A percentile compares a stretch with the other conserved stretches of the same genome.
phyloP scores from a whole-genome alignment of 495 filamentous ascomycete species.

The Cairneyella variabilis region DNA sequence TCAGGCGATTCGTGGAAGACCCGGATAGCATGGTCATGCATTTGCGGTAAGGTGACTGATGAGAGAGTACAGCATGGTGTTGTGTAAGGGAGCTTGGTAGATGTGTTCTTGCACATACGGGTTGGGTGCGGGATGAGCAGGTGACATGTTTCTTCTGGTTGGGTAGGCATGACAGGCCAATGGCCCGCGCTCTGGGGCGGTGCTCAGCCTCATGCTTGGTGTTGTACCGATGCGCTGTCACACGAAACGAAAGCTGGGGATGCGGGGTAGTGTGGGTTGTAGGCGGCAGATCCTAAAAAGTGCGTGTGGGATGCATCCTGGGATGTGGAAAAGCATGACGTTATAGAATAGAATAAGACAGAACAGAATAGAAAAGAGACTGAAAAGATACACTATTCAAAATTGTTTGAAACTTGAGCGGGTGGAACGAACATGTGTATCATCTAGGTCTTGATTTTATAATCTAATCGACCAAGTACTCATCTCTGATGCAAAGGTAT shows the following conservation, averaged over 20 bases:
- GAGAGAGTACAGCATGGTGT: no score
- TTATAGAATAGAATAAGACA: no score
- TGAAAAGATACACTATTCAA: no score
- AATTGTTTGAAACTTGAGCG: no score
- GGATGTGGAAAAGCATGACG: no score
- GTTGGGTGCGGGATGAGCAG: neutral
- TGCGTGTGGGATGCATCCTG: neutral
- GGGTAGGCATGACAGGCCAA: neutral
- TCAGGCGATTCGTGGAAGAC: conserved; percentile 73
- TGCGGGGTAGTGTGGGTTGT: neutral
- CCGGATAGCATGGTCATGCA: conserved; percentile 78
- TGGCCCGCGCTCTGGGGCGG: neutral
- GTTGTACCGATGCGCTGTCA: neutral
- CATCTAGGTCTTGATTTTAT: neutral
- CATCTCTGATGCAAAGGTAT: neutral
- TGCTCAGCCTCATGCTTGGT: neutral
- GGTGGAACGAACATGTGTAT: neutral
- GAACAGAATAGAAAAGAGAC: no score
- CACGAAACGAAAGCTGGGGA: neutral
- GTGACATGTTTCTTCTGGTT: neutral
- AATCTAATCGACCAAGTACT: neutral
- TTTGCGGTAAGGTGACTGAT: no score
- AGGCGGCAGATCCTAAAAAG: neutral
- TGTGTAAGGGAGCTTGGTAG: no score
- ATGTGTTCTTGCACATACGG: no score